phyloP scores from a whole-genome alignment of 148 eudicot species.

The Rhododendron mucronatum region DNA sequence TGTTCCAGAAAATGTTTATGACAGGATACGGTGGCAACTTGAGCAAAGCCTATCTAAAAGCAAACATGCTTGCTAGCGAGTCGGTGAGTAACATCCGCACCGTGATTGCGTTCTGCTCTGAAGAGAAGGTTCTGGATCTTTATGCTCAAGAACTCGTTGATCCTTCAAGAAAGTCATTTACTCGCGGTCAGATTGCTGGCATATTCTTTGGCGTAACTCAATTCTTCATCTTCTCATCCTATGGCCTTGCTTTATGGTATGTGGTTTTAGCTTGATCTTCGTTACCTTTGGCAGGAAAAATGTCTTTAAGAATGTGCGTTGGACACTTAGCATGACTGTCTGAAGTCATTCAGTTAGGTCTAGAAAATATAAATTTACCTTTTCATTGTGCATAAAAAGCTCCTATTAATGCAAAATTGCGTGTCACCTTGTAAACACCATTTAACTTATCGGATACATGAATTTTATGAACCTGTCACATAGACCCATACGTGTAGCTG shows the following conservation, averaged over 20 bases:
- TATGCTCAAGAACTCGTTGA: slow-evolving; percentile 75
- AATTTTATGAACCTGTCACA: not conserved
- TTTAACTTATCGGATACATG: not conserved
- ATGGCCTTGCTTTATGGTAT: slow-evolving; percentile 95
- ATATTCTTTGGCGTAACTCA: slow-evolving; percentile 84
- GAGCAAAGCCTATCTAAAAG: slow-evolving; percentile 89
- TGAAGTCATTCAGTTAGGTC: not conserved
- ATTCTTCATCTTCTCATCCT: slow-evolving; percentile 94
- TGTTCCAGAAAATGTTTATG: slow-evolving; percentile 90
- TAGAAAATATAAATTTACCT: not conserved
- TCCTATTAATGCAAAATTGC: not conserved
- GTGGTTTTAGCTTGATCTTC: not conserved
- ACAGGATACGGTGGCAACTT: slow-evolving; percentile 93
- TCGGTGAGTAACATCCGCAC: slow-evolving; percentile 92
- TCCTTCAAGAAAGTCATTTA: slow-evolving; percentile 77
- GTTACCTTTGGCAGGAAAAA: not conserved
- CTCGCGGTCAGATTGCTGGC: slow-evolving; percentile 92
- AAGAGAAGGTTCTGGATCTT: slow-evolving; percentile 71
- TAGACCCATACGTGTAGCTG: not conserved
- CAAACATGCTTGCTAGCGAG: slow-evolving; percentile 98
- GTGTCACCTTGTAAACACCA: too few relatives aligned
- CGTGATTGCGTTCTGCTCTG: slow-evolving; percentile 90
- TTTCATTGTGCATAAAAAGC: not conserved
- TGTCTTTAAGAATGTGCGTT: not conserved
- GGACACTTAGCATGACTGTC: not conserved